Percentiles rank a stretch among this genome's conserved stretches.
Evolutionary conservation across 1,139 yeast genomes (phyloP).

Genomic region (Kodamaea plutei): DNA sequence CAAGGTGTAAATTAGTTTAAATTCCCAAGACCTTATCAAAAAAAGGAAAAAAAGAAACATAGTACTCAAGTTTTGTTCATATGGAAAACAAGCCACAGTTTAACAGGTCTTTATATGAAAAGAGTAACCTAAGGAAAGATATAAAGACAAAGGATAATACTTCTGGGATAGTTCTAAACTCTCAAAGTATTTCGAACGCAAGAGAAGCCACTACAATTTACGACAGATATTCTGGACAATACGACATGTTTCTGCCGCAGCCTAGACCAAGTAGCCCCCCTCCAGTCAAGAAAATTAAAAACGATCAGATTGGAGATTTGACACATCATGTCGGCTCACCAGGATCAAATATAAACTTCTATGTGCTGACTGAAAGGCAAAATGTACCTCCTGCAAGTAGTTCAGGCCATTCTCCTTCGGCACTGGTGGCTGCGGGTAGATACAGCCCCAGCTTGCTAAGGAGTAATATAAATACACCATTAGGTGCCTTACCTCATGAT

Average conservation of each 20-base stretch:
- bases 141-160: no score
- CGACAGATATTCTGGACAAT: background rate
- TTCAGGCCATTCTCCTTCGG: no score
- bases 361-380: slow-evolving; percentile 9
- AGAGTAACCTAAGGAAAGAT: slow-evolving; percentile 1
- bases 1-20: no score
- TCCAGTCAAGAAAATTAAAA: slow-evolving; percentile 10
- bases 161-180: no score
- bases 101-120: slow-evolving; percentile 8
- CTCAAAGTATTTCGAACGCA: background rate
- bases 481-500: no score
- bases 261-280: slow-evolving; percentile 15
- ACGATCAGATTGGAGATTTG: slow-evolving; percentile 4
- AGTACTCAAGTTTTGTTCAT: no score
- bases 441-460: no score
- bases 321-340: slow-evolving; percentile 6
- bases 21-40: no score
- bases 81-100: slow-evolving; percentile 15
- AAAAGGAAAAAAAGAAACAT: no score
- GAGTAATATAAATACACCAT: no score
- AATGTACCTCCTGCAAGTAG: slow-evolving; percentile 1
- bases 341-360: slow-evolving; percentile 8
- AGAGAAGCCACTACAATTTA: background rate
- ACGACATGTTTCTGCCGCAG: slow-evolving; percentile 15
- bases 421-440: background rate